Conservation (phyloP, 2,329 filamentous ascomycete species). For the Botryotinia globosa region DNA sequence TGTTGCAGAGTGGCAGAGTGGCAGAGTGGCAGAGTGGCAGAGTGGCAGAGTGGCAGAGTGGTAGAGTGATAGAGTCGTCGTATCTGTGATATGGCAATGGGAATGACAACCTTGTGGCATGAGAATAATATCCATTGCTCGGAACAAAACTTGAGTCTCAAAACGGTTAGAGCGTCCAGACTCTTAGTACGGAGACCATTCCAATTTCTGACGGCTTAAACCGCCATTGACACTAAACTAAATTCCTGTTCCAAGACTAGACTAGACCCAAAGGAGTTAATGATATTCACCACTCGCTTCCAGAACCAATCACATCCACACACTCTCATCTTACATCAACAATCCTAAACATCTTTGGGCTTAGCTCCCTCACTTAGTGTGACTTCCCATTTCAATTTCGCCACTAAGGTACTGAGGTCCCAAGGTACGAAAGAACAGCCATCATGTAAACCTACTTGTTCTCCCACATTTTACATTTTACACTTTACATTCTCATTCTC, state of each 20-base stretch:
- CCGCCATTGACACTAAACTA: background rate
- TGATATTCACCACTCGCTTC: background rate
- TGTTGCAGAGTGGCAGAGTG: no score
- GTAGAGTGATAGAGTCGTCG: no score
- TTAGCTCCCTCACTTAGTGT: background rate
- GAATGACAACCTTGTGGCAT: background rate
- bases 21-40: background rate
- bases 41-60: no score
- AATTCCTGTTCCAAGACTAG: background rate
- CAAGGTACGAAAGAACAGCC: no score
- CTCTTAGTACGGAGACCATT: background rate
- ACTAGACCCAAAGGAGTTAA: background rate
- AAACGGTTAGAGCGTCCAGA: background rate
- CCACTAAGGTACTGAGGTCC: background rate
- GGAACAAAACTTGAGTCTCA: background rate
- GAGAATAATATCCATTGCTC: no score
- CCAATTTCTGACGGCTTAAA: background rate
- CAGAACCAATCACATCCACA: background rate
- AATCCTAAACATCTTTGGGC: background rate
- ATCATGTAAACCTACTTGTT: conserved; percentile 15
- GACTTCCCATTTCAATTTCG: conserved; percentile 6
- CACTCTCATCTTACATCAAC: background rate
- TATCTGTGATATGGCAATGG: no score
- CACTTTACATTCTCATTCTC: background rate
- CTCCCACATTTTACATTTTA: conserved; percentile 13